These are phyloP conservation scores for Agastache rugosa DNA, from an alignment of 257 asterid genomes.

Conservation along the genomic window DNA sequence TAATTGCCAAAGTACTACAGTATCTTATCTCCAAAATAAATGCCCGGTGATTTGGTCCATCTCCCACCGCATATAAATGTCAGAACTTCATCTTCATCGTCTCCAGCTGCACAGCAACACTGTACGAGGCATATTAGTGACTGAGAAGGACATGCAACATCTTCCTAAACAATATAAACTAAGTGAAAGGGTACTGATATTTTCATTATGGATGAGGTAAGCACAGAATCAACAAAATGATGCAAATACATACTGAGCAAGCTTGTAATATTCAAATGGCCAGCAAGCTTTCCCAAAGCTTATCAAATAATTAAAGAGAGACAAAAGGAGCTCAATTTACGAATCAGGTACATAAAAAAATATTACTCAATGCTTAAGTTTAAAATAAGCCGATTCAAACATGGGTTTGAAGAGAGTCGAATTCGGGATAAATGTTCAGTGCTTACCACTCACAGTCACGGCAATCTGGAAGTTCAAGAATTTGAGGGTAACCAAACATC, in stretches of 20 bases:
- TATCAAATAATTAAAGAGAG: not conserved
- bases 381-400: slow-evolving; percentile 19
- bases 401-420: slow-evolving; percentile 12
- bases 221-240: slow-evolving; percentile 1
- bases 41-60: not conserved
- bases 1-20: not conserved
- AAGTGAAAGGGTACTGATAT: not conserved
- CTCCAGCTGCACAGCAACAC: slow-evolving; percentile 19
- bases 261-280: slow-evolving; percentile 17
- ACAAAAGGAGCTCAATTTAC: not conserved
- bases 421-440: slow-evolving; percentile 9
- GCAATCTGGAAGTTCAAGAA: slow-evolving; percentile 33
- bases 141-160: slow-evolving; percentile 10
- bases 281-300: slow-evolving; percentile 15
- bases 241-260: slow-evolving; percentile 4
- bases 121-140: slow-evolving; percentile 12
- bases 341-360: not conserved
- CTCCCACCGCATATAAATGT: slow-evolving; percentile 18
- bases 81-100: not conserved
- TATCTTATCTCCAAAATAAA: slow-evolving; percentile 20
- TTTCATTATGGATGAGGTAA: not conserved
- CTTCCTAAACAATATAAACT: slow-evolving; percentile 11
- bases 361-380: slow-evolving; percentile 2
- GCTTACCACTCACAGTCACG: slow-evolving; percentile 36
- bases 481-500: slow-evolving; percentile 25